These are phyloP conservation scores for Alnus rubra DNA, from an alignment of 306 rosid genomes.

Conservation along the genomic window DNA sequence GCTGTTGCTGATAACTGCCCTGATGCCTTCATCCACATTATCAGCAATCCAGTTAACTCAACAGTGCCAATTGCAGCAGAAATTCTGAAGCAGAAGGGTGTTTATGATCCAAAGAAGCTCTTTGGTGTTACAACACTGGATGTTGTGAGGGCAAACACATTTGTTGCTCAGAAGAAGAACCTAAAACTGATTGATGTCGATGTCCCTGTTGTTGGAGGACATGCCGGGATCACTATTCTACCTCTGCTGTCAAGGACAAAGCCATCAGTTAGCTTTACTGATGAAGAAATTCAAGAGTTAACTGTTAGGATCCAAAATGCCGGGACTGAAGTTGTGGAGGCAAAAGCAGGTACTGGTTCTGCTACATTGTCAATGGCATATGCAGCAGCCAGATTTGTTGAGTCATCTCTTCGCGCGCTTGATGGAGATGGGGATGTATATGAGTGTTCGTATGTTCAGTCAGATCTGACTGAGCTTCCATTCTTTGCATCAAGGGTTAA, in stretches of 20 bases:
- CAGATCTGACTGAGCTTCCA: constrained; percentile 88
- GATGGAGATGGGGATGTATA: constrained; percentile 97
- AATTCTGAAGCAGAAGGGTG: constrained; percentile 81
- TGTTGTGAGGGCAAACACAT: constrained; percentile 98
- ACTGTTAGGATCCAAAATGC: constrained; percentile 92
- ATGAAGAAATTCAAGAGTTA: constrained; percentile 71
- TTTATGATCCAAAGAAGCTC: constrained; percentile 89
- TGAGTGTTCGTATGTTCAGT: constrained; percentile 79
- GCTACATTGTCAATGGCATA: constrained; percentile 99
- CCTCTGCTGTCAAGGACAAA: constrained; percentile 85
- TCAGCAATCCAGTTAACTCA: constrained; percentile 96
- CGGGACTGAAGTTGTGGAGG: constrained; percentile 98
- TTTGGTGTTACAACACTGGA: constrained; percentile 94
- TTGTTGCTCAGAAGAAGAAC: constrained; percentile 90
- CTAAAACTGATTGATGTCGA: constrained; percentile 93
- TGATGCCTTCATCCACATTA: constrained; percentile 79
- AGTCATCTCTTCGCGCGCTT: constrained; percentile 90
- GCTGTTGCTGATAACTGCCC: constrained; percentile 97
- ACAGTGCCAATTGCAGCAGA: constrained; percentile 95
- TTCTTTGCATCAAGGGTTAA: constrained; percentile 93
- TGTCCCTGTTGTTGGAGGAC: constrained; percentile 95
- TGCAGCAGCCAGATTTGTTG: constrained; percentile 97
- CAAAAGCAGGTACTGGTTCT: constrained; percentile 97
- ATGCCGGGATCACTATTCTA: constrained; percentile 93
- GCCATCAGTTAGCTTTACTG: constrained; percentile 69